These are phyloP conservation scores for Halophytophthora polymorphica DNA, from an alignment of 352 stramenopile species.

Conservation along the genomic window DNA sequence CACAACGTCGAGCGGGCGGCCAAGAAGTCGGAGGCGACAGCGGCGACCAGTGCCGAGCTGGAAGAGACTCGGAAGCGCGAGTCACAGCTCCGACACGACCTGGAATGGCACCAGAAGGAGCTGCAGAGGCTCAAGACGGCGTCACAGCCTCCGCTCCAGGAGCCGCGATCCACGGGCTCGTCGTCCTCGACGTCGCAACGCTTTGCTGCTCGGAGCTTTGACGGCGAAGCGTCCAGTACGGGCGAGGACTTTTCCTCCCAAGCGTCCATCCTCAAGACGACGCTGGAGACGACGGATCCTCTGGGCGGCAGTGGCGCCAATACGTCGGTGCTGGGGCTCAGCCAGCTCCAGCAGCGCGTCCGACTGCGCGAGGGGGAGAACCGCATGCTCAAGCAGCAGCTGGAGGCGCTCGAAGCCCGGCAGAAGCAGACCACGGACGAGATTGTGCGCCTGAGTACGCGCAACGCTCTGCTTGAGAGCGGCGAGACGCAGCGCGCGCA, in stretches of 20 bases:
- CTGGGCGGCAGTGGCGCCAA: conserved; percentile 22
- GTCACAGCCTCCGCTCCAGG: conserved; percentile 2
- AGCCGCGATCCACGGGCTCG: conserved; percentile 18
- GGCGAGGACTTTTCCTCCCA: conserved; percentile 31
- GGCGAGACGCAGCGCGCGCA: conserved; percentile 46
- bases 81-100: conserved; percentile 44
- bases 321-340: conserved; percentile 67
- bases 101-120: conserved; percentile 64
- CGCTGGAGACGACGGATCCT: conserved; percentile 41
- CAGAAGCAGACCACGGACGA: conserved; percentile 71
- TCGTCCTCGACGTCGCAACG: conserved; percentile 20
- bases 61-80: conserved; percentile 41
- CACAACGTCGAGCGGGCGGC: conserved; percentile 8
- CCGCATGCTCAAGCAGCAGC: conserved; percentile 66
- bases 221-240: conserved; percentile 14
- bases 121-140: conserved; percentile 39
- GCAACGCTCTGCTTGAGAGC: conserved; percentile 70
- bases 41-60: conserved; percentile 26
- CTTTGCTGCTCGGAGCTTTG: conserved; percentile 14
- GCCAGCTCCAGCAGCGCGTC: conserved; percentile 71
- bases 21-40: conserved; percentile 12
- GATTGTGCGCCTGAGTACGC: conserved; percentile 68
- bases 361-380: conserved; percentile 76
- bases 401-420: conserved; percentile 55
- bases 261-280: conserved; percentile 60